Evolutionary conservation across 257 asterid species (phyloP).

Genomic region (Parsonsia alboflavescens): DNA sequence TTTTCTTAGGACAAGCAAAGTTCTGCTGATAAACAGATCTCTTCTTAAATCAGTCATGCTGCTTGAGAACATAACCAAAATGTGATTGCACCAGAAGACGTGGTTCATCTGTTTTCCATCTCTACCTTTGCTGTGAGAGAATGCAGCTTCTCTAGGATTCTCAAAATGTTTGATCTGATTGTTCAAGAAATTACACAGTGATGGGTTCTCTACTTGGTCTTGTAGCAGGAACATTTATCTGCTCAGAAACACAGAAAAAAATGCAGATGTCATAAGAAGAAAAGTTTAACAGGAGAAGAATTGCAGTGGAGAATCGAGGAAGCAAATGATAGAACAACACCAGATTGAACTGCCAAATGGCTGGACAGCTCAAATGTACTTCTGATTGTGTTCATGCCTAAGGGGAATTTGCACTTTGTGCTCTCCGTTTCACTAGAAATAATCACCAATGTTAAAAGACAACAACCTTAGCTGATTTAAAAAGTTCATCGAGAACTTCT

Average conservation of each 20-base stretch:
- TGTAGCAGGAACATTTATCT: constrained; percentile 21
- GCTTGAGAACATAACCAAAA: too few species aligned
- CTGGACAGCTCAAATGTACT: not conserved
- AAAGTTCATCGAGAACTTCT: constrained; percentile 48
- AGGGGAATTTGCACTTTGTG: not conserved
- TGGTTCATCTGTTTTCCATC: not conserved
- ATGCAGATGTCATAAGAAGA: too few species aligned
- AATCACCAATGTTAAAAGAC: constrained; percentile 3
- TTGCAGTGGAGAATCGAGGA: too few species aligned
- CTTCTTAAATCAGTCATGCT: too few species aligned
- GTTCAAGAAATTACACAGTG: constrained; percentile 16
- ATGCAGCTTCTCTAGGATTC: not conserved
- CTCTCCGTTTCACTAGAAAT: not conserved
- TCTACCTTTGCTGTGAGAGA: not conserved
- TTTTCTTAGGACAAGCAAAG: not conserved
- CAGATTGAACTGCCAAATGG: not conserved
- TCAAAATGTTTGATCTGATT: not conserved
- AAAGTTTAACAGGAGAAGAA: too few species aligned
- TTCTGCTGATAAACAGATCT: not conserved
- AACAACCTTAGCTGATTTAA: constrained; percentile 45
- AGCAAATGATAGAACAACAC: too few species aligned
- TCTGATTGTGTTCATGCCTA: not conserved
- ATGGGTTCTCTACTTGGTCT: constrained; percentile 25
- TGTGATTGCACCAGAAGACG: not conserved
- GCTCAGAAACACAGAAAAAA: constrained; percentile 6